phyloP scores from a whole-genome alignment of 2,329 filamentous ascomycete genomes.

The Annulohypoxylon truncatum region DNA sequence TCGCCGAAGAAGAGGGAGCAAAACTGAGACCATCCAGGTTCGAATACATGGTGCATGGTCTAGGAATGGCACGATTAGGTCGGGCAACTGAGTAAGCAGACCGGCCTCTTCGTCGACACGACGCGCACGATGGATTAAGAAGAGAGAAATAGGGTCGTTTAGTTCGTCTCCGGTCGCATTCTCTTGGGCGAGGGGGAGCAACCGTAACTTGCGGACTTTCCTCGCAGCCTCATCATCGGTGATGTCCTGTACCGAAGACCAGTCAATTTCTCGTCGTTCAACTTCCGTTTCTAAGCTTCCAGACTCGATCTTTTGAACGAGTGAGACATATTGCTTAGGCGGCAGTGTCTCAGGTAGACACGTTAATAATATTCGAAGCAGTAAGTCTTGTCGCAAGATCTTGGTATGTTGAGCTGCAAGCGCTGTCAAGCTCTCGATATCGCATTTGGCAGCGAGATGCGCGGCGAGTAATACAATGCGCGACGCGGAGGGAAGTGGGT shows the following conservation, averaged over 20 bases:
- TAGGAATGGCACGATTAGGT: conserved; percentile 76
- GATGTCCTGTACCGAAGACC: conserved; percentile 66
- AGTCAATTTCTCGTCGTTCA: conserved; percentile 62
- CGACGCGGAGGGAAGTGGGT: conserved; percentile 66
- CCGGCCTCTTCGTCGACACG: conserved; percentile 78
- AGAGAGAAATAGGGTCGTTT: conserved; percentile 68
- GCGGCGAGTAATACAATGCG: conserved; percentile 80
- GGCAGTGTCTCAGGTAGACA: conserved; percentile 79
- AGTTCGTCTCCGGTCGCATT: conserved; percentile 60
- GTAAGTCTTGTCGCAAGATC: conserved; percentile 71
- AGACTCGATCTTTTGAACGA: conserved; percentile 68
- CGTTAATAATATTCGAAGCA: conserved; percentile 79
- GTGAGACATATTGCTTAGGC: conserved; percentile 70
- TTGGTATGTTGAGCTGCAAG: conserved; percentile 68
- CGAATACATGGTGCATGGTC: conserved; percentile 69
- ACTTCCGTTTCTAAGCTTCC: conserved; percentile 57
- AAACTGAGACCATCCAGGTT: conserved; percentile 75
- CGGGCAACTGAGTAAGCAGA: conserved; percentile 74
- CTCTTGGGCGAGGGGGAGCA: conserved; percentile 67
- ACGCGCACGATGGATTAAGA: conserved; percentile 75
- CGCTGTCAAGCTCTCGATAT: conserved; percentile 71
- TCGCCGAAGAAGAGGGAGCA: conserved; percentile 75
- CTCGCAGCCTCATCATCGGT: conserved; percentile 73
- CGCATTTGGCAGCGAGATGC: conserved; percentile 73
- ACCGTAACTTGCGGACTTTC: conserved; percentile 70